A percentile compares a stretch with the other conserved stretches of the same genome.
These are phyloP conservation scores for Silene uniflora DNA, from an alignment of 148 eudicot species.

Conservation along the genomic window DNA sequence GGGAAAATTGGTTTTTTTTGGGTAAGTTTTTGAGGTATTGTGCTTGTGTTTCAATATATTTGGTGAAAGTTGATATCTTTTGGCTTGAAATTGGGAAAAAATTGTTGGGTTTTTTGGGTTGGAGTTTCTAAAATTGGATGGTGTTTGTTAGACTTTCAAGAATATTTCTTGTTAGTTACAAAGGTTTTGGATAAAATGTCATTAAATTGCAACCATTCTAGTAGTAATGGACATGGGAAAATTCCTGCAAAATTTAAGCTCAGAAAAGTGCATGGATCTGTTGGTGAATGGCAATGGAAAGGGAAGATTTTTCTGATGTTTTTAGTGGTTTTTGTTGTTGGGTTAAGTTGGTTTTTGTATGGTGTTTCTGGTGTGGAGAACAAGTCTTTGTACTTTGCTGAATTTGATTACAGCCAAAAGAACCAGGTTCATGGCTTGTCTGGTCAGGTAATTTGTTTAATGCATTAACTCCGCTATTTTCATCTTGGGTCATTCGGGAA, in stretches of 20 bases:
- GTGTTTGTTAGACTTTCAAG: constrained; percentile 36
- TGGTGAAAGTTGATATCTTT: no score
- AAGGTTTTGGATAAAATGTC: constrained; percentile 57
- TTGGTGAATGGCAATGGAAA: constrained; percentile 40
- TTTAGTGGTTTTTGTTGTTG: constrained; percentile 34
- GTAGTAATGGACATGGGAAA: constrained; percentile 40
- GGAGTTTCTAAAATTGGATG: constrained; percentile 32
- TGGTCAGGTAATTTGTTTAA: constrained; percentile 23
- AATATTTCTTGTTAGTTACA: constrained; percentile 30
- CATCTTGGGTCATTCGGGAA: no score
- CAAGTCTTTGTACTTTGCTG: constrained; percentile 26
- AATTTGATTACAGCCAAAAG: constrained; percentile 31
- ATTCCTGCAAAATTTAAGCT: constrained; percentile 35
- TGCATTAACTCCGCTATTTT: no score
- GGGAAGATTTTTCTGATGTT: constrained; percentile 27
- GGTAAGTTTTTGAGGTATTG: constrained; percentile 1
- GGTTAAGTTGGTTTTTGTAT: constrained; percentile 38
- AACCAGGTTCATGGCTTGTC: constrained; percentile 12
- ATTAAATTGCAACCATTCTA: constrained; percentile 34
- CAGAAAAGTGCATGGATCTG: constrained; percentile 40
- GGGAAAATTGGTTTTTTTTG: not conserved
- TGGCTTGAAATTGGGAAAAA: not conserved
- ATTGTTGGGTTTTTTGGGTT: constrained; percentile 15
- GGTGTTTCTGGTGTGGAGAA: constrained; percentile 27
- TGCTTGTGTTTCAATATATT: not conserved